Evolutionary conservation across 352 stramenopile genomes (phyloP), one percentile per base, ranked within the genome.

Genomic region (Globisporangium camurandrum): DNA sequence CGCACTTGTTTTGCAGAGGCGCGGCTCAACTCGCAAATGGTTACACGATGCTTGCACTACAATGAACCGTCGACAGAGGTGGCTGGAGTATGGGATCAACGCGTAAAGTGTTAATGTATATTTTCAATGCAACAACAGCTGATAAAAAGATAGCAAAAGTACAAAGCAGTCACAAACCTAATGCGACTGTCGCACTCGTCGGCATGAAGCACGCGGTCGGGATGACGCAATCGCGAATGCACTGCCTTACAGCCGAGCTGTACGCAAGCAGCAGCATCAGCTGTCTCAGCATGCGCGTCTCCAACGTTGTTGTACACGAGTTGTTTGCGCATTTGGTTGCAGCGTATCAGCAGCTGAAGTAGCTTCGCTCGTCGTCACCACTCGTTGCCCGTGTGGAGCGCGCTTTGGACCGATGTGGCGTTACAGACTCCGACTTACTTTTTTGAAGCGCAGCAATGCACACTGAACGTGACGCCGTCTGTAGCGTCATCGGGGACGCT

Each of bases 31-130:
- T 54, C n/a, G 55, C 55, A 0, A 57, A 62, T 30, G 36, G 27
- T 7, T 6, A 9, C 30, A 16, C 41, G 10, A n/a, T 44, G 5
- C 26, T 60, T 14, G 51, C 50, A 20, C 26, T 49, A 3, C 57
- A 58, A n/a, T 64, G 57, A 47, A 64, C 57, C 27, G 49, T 59
- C 3, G 52, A 64, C 20, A 46, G 51, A n/a, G 14, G 37, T 40
- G 38, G 43, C 6, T 60, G 57, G 51, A 64, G 56, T 16, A 43
- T 60, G 30, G 47, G 9, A 10, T 23, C 40, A 4, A 49, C 52
- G 27, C 39, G 30, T 20, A 43, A 24, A 12, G 38, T 20, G 14
- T 43, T 43, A 12, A 43, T 43, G 38, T 43, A 59, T 37, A 53
- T 64, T 8, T 54, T 56, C 9, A 64, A 59, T 34, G 49, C 51